Conservation (phyloP, 2,329 filamentous ascomycete genomes). For the Davidsoniella virescens region DNA sequence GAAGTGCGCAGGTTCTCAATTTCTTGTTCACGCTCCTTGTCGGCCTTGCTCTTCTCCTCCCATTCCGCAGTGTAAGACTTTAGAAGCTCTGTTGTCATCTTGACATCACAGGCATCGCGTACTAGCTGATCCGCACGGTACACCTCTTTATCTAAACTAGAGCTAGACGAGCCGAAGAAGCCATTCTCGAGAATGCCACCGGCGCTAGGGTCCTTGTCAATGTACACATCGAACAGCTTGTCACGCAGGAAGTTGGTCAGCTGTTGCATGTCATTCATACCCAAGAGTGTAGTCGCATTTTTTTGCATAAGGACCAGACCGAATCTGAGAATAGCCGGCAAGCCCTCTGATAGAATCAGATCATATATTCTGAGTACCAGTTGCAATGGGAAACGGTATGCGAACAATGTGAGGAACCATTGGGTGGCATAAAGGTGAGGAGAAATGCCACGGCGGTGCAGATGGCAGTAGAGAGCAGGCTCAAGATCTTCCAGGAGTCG, state of each 20-base stretch:
- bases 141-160: slow-evolving; percentile 83
- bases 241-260: slow-evolving; percentile 87
- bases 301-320: slow-evolving; percentile 93
- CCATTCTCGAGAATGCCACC: slow-evolving; percentile 87
- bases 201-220: slow-evolving; percentile 84
- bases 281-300: slow-evolving; percentile 62
- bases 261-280: slow-evolving; percentile 79
- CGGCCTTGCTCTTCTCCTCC: slow-evolving; percentile 74
- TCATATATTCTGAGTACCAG: slow-evolving; percentile 95
- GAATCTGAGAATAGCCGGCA: slow-evolving; percentile 87
- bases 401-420: slow-evolving; percentile 98
- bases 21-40: slow-evolving; percentile 71
- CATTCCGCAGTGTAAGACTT: slow-evolving; percentile 71
- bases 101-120: slow-evolving; percentile 76
- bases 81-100: slow-evolving; percentile 68
- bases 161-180: slow-evolving; percentile 86
- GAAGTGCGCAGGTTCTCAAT: slow-evolving; percentile 54
- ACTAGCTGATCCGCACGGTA: slow-evolving; percentile 91
- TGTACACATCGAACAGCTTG: slow-evolving; percentile 88
- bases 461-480: slow-evolving; percentile 85
- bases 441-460: slow-evolving; percentile 72
- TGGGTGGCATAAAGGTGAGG: slow-evolving; percentile 93
- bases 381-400: slow-evolving; percentile 91
- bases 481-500: slow-evolving; percentile 84
- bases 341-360: slow-evolving; percentile 78